phyloP scores from a whole-genome alignment of 345 rosid genomes.

The Cardamine occulta region DNA sequence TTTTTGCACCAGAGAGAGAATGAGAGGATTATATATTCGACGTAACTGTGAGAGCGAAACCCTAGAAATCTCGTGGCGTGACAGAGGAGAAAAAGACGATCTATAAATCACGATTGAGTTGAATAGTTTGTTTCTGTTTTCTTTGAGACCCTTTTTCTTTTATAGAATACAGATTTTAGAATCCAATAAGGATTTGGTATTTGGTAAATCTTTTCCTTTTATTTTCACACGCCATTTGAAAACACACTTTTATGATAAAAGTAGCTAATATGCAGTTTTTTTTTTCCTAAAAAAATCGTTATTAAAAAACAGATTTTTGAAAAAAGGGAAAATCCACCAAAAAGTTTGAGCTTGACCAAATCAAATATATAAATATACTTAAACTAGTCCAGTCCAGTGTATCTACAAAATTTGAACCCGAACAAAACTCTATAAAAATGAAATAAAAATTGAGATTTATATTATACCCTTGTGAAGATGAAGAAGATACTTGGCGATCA shows the following conservation, averaged over 20 bases:
- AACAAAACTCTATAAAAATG: neutral
- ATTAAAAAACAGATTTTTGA: neutral
- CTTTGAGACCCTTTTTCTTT: neutral
- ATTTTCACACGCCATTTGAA: neutral
- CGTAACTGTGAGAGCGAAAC: neutral
- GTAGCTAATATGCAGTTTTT: neutral
- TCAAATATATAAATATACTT: neutral
- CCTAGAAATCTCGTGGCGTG: conserved; percentile 18
- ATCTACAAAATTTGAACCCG: neutral
- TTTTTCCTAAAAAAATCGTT: neutral
- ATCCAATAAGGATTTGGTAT: neutral
- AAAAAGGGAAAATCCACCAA: neutral
- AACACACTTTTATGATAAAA: neutral
- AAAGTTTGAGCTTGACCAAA: neutral
- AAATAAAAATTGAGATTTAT: neutral
- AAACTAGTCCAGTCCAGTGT: no score
- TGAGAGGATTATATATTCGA: neutral
- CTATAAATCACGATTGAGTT: neutral
- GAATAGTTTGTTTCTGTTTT: neutral
- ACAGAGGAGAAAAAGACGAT: conserved; percentile 1
- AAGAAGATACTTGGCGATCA: neutral
- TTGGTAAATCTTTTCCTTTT: neutral
- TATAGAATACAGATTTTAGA: neutral
- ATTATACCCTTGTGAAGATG: neutral
- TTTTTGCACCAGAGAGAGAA: conserved; percentile 4